These are phyloP conservation scores for Dictyostelium firmibasis DNA, from an alignment of 78 protist genomes.

Conservation along the genomic window DNA sequence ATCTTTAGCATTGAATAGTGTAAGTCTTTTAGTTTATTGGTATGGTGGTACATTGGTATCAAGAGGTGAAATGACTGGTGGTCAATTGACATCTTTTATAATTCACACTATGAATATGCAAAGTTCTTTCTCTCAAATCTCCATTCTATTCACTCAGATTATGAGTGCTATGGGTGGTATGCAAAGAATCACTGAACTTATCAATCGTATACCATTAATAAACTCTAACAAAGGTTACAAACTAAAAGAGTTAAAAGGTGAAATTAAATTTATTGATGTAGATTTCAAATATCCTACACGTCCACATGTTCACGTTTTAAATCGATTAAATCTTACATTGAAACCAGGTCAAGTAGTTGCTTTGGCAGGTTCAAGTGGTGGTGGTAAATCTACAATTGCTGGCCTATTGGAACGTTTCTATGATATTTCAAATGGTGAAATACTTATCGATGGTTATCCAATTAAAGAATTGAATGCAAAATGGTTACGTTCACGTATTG, in stretches of 20 bases:
- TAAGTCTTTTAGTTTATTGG: conserved; percentile 77
- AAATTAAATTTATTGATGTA: conserved; percentile 76
- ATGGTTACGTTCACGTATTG: conserved; percentile 80
- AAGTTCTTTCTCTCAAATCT: conserved; percentile 36
- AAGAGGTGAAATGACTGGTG: conserved; percentile 62
- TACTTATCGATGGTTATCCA: conserved; percentile 88
- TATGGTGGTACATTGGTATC: conserved; percentile 89
- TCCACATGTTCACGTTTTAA: conserved; percentile 50
- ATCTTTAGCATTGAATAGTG: conserved; percentile 37
- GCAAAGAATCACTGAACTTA: conserved; percentile 41
- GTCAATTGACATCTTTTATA: conserved; percentile 80
- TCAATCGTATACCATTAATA: conserved; percentile 17
- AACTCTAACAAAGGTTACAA: background rate
- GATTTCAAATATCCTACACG: conserved; percentile 90
- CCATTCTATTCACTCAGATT: conserved; percentile 52
- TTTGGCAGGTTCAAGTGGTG: conserved; percentile 89
- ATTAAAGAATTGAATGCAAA: conserved; percentile 34
- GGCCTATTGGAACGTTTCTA: conserved; percentile 89
- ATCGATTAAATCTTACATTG: conserved; percentile 40
- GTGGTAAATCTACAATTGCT: conserved; percentile 91
- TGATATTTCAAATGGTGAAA: conserved; percentile 82
- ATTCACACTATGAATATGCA: conserved; percentile 82
- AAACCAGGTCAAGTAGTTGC: conserved; percentile 81
- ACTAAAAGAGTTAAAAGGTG: background rate
- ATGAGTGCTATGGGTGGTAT: conserved; percentile 52